Percentiles rank a stretch among this genome's conserved stretches.
Evolutionary conservation across 2,329 filamentous ascomycete species (phyloP).

Genomic region (Aspergillus fumigatiaffinis): DNA sequence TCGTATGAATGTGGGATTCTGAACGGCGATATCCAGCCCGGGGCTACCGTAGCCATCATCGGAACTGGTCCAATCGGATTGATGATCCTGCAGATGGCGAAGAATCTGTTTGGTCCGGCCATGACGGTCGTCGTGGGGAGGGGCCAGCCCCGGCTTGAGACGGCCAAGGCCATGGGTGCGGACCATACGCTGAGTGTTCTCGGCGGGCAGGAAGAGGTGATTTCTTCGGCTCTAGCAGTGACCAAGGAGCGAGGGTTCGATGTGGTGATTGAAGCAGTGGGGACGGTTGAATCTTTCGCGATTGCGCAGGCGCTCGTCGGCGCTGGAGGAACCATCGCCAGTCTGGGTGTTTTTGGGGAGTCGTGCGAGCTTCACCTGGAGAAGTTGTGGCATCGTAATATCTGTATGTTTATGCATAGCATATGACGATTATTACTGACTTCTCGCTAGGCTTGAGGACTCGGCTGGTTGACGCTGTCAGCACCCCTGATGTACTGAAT

Average conservation of each 20-base stretch:
- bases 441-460: background rate
- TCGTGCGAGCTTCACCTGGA: constrained; percentile 49
- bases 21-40: constrained; percentile 48
- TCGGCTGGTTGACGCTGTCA: background rate
- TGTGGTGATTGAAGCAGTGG: constrained; percentile 54
- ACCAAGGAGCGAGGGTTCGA: constrained; percentile 52
- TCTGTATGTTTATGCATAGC: too few species aligned
- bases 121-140: constrained; percentile 48
- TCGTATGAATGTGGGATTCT: constrained; percentile 50
- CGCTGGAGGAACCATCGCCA: constrained; percentile 50
- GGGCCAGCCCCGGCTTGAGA: constrained; percentile 44
- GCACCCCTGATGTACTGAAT: background rate
- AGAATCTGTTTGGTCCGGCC: constrained; percentile 48
- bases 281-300: constrained; percentile 49
- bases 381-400: constrained; percentile 50
- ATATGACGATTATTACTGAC: background rate
- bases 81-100: constrained; percentile 48
- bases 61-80: constrained; percentile 53
- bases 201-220: constrained; percentile 34
- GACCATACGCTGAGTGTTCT: constrained; percentile 38
- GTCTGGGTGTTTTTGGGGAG: constrained; percentile 52
- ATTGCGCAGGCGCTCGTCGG: constrained; percentile 50
- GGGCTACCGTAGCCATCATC: constrained; percentile 48
- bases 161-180: constrained; percentile 48
- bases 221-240: constrained; percentile 21